phyloP scores from a whole-genome alignment of 148 eudicot genomes.

The Amaranthus palmeri region DNA sequence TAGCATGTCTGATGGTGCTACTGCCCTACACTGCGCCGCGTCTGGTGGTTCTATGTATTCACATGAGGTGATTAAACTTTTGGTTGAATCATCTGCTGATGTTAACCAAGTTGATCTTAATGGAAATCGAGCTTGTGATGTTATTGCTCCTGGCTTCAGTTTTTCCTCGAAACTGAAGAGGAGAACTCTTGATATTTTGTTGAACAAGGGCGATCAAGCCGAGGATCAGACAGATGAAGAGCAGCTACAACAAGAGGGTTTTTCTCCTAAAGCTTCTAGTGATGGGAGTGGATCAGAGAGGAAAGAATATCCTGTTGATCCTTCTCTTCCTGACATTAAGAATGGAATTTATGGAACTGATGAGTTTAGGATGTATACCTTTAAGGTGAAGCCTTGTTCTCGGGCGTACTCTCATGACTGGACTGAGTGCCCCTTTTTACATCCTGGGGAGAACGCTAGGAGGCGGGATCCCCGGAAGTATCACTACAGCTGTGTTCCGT shows the following conservation, averaged over 20 bases:
- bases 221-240: conserved; percentile 26
- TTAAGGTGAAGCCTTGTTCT: conserved; percentile 94
- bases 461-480: conserved; percentile 85
- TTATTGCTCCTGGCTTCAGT: conserved; percentile 36
- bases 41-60: conserved; percentile 50
- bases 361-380: conserved; percentile 85
- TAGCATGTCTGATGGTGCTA: conserved; percentile 80
- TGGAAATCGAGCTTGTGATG: conserved; percentile 62
- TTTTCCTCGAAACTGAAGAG: conserved; percentile 39
- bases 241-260: conserved; percentile 22
- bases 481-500: conserved; percentile 85
- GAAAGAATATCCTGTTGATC: conserved; percentile 84
- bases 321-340: conserved; percentile 83
- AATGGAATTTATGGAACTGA: conserved; percentile 84
- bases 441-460: conserved; percentile 97
- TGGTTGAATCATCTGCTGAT: conserved; percentile 60
- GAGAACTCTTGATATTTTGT: conserved; percentile 35
- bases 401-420: conserved; percentile 98
- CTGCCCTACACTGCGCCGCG: conserved; percentile 89
- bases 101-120: conserved; percentile 41
- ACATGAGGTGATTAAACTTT: conserved; percentile 51
- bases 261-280: conserved; percentile 26
- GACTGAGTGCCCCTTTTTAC: conserved; percentile 98
- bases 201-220: conserved; percentile 34
- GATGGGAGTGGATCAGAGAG: conserved; percentile 52